Evolutionary conservation across 2,329 filamentous ascomycete species (phyloP).

Genomic region (Exophiala viscosa): DNA sequence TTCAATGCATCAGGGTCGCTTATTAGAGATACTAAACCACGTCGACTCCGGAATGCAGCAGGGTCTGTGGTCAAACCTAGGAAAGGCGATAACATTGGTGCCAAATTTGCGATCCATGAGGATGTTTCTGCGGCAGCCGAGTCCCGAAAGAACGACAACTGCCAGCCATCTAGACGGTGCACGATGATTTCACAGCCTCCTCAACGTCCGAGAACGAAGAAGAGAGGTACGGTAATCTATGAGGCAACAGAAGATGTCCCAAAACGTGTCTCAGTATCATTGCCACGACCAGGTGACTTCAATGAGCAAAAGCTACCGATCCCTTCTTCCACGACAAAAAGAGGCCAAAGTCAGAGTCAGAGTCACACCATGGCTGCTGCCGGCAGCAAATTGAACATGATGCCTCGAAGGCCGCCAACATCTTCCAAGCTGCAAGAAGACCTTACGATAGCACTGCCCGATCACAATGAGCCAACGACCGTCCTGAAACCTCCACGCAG

Average conservation of each 20-base stretch:
- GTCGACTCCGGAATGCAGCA: slow-evolving; percentile 31
- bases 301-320: too few species aligned
- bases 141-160: slow-evolving; percentile 15
- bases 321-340: too few species aligned
- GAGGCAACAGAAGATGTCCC: too few species aligned
- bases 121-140: slow-evolving; percentile 26
- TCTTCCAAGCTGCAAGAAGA: neutral
- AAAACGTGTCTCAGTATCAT: too few species aligned
- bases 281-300: too few species aligned
- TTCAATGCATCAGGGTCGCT: slow-evolving; percentile 30
- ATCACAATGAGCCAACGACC: slow-evolving; percentile 3
- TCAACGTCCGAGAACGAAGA: slow-evolving; percentile 35
- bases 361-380: too few species aligned
- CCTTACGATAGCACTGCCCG: neutral
- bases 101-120: slow-evolving; percentile 39
- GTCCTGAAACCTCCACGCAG: slow-evolving; percentile 31
- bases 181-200: slow-evolving; percentile 35
- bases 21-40: slow-evolving; percentile 23
- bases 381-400: too few species aligned
- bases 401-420: slow-evolving; percentile 1
- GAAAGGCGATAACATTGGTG: slow-evolving; percentile 26
- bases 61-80: slow-evolving; percentile 12
- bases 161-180: slow-evolving; percentile 13
- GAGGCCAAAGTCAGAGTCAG: too few species aligned
- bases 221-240: neutral